phyloP scores from a whole-genome alignment of 2,329 filamentous ascomycete species.

The Calonectria leucothoes region DNA sequence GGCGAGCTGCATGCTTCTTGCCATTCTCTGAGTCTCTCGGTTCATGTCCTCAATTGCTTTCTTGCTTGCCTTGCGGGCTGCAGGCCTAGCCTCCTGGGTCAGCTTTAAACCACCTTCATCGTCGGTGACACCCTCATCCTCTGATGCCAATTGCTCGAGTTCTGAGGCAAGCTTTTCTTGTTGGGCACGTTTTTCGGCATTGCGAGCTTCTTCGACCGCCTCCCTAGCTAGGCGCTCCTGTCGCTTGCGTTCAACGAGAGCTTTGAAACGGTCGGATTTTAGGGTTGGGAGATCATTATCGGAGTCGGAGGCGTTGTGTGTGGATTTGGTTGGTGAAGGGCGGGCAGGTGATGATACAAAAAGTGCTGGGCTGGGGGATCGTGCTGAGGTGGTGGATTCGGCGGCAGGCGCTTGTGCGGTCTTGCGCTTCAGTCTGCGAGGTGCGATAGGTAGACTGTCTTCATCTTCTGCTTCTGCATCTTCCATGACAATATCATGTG shows the following conservation, averaged over 20 bases:
- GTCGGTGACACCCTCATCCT: constrained; percentile 65
- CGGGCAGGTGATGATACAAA: constrained; percentile 66
- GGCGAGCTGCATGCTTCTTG: constrained; percentile 88
- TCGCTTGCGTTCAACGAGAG: constrained; percentile 79
- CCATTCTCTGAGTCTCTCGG: constrained; percentile 91
- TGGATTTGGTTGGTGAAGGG: constrained; percentile 45
- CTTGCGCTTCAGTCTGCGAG: constrained; percentile 54
- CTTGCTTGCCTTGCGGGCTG: constrained; percentile 85
- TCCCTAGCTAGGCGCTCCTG: constrained; percentile 77
- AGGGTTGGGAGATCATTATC: constrained; percentile 60
- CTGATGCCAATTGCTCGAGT: constrained; percentile 48
- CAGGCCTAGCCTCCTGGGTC: constrained; percentile 76
- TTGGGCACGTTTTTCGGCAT: constrained; percentile 54
- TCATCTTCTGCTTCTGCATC: constrained; percentile 51
- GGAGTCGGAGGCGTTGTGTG: constrained; percentile 51
- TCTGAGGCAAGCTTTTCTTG: constrained; percentile 50
- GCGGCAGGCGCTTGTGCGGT: constrained; percentile 47
- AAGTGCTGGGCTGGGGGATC: constrained; percentile 57
- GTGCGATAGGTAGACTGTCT: constrained; percentile 55
- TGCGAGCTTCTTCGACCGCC: constrained; percentile 64
- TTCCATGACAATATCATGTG: constrained; percentile 41
- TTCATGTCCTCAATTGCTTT: constrained; percentile 96
- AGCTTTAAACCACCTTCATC: constrained; percentile 73
- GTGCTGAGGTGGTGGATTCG: constrained; percentile 30
- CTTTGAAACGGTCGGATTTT: constrained; percentile 73